Evolutionary conservation across 495 filamentous ascomycete species (phyloP).

Genomic region (Bacidia gigantensis): DNA sequence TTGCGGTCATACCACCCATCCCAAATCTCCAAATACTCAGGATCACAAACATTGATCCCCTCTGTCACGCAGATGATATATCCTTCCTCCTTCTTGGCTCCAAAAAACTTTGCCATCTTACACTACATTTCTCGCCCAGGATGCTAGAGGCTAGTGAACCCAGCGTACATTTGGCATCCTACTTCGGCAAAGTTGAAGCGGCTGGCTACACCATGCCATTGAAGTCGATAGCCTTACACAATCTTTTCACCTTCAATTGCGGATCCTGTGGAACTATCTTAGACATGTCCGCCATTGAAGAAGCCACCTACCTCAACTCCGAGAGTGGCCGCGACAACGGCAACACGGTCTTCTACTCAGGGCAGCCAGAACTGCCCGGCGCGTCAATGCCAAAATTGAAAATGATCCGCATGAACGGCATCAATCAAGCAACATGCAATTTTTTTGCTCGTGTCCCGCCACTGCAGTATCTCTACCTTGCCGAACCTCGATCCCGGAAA

Average conservation of each 20-base stretch:
- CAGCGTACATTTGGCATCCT: constrained; percentile 37
- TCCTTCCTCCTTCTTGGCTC: constrained; percentile 39
- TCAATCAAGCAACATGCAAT: constrained; percentile 29
- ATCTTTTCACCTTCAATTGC: constrained; percentile 42
- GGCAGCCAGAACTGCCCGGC: constrained; percentile 27
- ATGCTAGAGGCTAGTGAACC: constrained; percentile 46
- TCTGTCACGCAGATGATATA: constrained; percentile 53
- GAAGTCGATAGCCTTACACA: constrained; percentile 38
- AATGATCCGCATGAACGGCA: constrained; percentile 28
- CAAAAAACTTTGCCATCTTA: constrained; percentile 39
- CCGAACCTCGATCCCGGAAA: constrained; percentile 25
- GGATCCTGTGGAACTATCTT: constrained; percentile 30
- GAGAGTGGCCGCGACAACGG: constrained; percentile 27
- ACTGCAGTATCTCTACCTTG: constrained; percentile 34
- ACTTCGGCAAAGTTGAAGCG: constrained; percentile 41
- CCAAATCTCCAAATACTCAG: constrained; percentile 39
- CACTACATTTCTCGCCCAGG: constrained; percentile 46
- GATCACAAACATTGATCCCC: constrained; percentile 46
- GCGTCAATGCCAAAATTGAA: constrained; percentile 22
- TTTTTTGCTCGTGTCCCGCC: constrained; percentile 27
- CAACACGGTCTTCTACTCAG: constrained; percentile 42
- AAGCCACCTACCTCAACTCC: constrained; percentile 38
- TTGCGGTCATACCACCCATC: constrained; percentile 43
- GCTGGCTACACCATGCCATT: constrained; percentile 31
- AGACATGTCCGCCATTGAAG: constrained; percentile 29